Percentiles rank a stretch among this genome's conserved stretches.
These are phyloP conservation scores for Selaginella moellendorffii DNA, from an alignment of 75 land plant species.

Conservation along the genomic window DNA sequence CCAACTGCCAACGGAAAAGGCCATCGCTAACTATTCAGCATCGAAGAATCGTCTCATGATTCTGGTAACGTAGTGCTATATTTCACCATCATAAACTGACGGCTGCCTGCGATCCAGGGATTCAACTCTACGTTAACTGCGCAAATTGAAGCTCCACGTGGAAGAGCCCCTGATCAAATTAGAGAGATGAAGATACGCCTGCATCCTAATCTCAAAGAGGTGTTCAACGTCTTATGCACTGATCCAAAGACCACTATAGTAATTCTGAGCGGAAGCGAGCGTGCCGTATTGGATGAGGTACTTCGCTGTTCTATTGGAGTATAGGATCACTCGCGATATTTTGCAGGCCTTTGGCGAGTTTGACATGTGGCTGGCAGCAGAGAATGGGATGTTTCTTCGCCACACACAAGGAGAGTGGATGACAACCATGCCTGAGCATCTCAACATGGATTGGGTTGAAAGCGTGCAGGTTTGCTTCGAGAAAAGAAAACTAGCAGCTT, in stretches of 20 bases:
- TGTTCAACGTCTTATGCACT: constrained; percentile 45
- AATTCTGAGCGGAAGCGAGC: constrained; percentile 89
- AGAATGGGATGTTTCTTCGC: constrained; percentile 96
- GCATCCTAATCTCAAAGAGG: constrained; percentile 54
- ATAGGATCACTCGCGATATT: no score
- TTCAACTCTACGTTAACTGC: constrained; percentile 90
- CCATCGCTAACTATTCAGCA: constrained; percentile 42
- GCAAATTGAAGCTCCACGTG: constrained; percentile 57
- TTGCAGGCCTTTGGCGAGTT: constrained; percentile 73
- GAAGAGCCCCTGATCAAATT: constrained; percentile 76
- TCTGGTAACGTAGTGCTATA: constrained; percentile 38
- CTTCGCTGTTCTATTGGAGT: no score
- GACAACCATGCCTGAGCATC: constrained; percentile 97
- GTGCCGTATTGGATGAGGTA: constrained; percentile 70
- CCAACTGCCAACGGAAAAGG: constrained; percentile 33
- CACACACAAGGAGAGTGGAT: constrained; percentile 71
- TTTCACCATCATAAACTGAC: not conserved
- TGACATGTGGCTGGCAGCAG: constrained; percentile 96
- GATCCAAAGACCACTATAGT: constrained; percentile 84
- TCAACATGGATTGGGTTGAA: constrained; percentile 97
- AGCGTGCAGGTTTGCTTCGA: constrained; percentile 99
- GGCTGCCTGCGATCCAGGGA: constrained; percentile 35
- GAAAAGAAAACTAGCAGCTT: no score
- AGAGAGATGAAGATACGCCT: constrained; percentile 86
- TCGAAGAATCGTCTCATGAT: constrained; percentile 78